Conservation (phyloP, 1,139 yeast species). For the Yamadazyma taylorii region DNA sequence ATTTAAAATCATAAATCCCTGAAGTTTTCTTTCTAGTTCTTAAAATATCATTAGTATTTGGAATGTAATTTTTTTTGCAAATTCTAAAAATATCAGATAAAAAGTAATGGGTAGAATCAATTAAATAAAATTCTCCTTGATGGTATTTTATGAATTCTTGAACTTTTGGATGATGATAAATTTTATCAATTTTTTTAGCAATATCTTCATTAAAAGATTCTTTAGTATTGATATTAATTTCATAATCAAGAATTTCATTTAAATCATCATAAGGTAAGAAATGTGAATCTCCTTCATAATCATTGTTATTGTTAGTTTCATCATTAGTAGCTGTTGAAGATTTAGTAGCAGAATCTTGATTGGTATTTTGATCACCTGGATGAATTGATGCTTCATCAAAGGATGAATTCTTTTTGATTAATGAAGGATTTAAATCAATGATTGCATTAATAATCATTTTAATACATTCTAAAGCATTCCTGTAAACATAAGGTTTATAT, state of each 20-base stretch:
- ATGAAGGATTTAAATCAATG: slow-evolving; percentile 46
- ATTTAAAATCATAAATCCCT: slow-evolving; percentile 82
- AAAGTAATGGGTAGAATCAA: slow-evolving; percentile 87
- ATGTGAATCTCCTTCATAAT: slow-evolving; percentile 7
- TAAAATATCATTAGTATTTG: slow-evolving; percentile 73
- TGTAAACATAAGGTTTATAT: slow-evolving; percentile 68
- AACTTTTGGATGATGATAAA: slow-evolving; percentile 63
- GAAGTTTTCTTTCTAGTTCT: slow-evolving; percentile 88
- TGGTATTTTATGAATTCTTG: slow-evolving; percentile 55
- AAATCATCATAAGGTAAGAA: slow-evolving; percentile 42
- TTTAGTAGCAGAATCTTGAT: neutral
- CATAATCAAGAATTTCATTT: slow-evolving; percentile 48
- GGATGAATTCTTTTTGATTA: slow-evolving; percentile 36
- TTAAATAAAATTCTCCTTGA: slow-evolving; percentile 74
- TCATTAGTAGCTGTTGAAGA: neutral
- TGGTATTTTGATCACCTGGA: slow-evolving; percentile 8
- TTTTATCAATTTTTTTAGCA: slow-evolving; percentile 42
- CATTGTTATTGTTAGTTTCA: slow-evolving; percentile 2
- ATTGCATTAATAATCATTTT: slow-evolving; percentile 61
- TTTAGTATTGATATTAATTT: slow-evolving; percentile 48
- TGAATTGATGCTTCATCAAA: slow-evolving; percentile 8
- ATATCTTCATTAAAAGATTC: slow-evolving; percentile 46
- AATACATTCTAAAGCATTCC: slow-evolving; percentile 67
- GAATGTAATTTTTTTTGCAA: slow-evolving; percentile 59
- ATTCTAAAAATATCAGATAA: slow-evolving; percentile 68